Evolutionary conservation across 2,329 filamentous ascomycete species (phyloP).

Genomic region (Phialophora tarda): DNA sequence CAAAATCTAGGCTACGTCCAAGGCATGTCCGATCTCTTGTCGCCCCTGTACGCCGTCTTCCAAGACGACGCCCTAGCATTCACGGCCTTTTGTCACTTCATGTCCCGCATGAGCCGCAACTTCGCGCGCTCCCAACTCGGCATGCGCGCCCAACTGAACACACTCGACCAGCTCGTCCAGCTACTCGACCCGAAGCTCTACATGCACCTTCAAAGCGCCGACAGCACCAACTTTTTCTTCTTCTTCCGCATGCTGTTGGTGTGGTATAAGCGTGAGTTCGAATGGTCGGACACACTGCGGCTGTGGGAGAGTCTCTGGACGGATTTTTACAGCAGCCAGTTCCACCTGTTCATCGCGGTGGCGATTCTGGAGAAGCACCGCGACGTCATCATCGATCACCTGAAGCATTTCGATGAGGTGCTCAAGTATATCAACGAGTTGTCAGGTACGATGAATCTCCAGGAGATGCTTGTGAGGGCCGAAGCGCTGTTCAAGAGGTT

Average conservation of each 20-base stretch:
- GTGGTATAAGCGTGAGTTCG: slow-evolving; percentile 98
- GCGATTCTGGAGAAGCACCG: slow-evolving; percentile 95
- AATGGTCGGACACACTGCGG: slow-evolving; percentile 82
- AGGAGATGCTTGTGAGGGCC: slow-evolving; percentile 82
- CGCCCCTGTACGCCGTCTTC: slow-evolving; percentile 94
- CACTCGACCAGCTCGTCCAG: slow-evolving; percentile 91
- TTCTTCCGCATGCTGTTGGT: slow-evolving; percentile 97
- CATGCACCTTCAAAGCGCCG: slow-evolving; percentile 82
- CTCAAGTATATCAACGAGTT: slow-evolving; percentile 98
- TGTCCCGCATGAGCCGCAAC: slow-evolving; percentile 97
- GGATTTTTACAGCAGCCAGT: slow-evolving; percentile 84
- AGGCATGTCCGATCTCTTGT: slow-evolving; percentile 96
- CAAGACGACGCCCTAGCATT: slow-evolving; percentile 97
- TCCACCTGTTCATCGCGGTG: slow-evolving; percentile 91
- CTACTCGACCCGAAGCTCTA: slow-evolving; percentile 97
- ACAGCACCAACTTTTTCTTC: slow-evolving; percentile 99
- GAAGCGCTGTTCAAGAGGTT: slow-evolving; percentile 89
- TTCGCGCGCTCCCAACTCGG: slow-evolving; percentile 95
- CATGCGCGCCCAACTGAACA: slow-evolving; percentile 89
- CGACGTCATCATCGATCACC: slow-evolving; percentile 93
- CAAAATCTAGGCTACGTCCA: slow-evolving; percentile 94
- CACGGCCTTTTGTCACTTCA: slow-evolving; percentile 94
- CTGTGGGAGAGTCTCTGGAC: slow-evolving; percentile 97
- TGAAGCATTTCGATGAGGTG: slow-evolving; percentile 95
- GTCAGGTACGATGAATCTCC: slow-evolving; percentile 87